A percentile compares a stretch with the other conserved stretches of the same genome.
Evolutionary conservation across 2,329 filamentous ascomycete genomes (phyloP).

Genomic region (Pseudocercospora pini-densiflorae): DNA sequence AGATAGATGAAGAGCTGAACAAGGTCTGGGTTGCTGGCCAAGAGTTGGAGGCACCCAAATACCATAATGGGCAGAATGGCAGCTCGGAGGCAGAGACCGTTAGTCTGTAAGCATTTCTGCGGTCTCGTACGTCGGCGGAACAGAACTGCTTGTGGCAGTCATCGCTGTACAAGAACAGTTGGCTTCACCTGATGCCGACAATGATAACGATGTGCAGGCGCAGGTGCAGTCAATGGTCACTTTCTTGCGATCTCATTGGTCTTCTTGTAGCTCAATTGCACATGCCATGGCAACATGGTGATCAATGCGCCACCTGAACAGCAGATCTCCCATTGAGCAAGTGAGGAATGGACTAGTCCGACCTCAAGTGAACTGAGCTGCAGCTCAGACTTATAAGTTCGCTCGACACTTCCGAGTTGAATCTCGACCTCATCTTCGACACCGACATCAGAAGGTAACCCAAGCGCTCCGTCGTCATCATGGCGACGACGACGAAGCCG

Average conservation of each 20-base stretch:
- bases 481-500: background rate
- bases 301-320: too few species aligned
- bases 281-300: too few species aligned
- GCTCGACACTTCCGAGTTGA: background rate
- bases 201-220: too few species aligned
- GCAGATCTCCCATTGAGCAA: too few species aligned
- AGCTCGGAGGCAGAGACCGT: slow-evolving; percentile 22
- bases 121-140: background rate
- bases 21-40: slow-evolving; percentile 62
- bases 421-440: background rate
- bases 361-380: background rate
- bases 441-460: background rate
- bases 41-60: slow-evolving; percentile 34
- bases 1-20: slow-evolving; percentile 81
- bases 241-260: too few species aligned
- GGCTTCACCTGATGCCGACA: too few species aligned
- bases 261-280: too few species aligned
- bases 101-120: slow-evolving; percentile 11
- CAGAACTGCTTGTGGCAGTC: background rate
- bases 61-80: slow-evolving; percentile 19
- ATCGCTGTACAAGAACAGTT: background rate
- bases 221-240: too few species aligned
- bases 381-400: background rate
- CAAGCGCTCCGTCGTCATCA: background rate
- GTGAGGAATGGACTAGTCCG: too few species aligned